These are phyloP conservation scores for Ogataea corticis DNA, from an alignment of 805 yeast species.

Conservation along the genomic window DNA sequence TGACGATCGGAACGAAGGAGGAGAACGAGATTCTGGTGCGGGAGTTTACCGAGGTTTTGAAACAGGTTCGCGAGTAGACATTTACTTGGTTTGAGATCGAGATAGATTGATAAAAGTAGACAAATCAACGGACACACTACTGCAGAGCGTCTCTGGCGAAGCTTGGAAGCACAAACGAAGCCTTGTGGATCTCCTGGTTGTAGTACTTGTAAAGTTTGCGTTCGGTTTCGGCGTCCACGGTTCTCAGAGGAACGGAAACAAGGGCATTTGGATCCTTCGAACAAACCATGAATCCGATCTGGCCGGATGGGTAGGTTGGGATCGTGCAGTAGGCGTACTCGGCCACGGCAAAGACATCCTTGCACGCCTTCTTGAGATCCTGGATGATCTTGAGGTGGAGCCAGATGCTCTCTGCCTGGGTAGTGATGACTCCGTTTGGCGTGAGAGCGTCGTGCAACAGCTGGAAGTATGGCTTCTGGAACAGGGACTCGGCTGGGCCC, in stretches of 20 bases:
- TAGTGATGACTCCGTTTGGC: constrained; percentile 85
- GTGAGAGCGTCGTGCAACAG: constrained; percentile 85
- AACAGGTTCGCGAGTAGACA: constrained; percentile 10
- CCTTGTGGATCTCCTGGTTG: constrained; percentile 79
- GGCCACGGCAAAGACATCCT: constrained; percentile 84
- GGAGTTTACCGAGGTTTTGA: constrained; percentile 26
- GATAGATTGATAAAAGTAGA: not conserved
- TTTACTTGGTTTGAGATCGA: no score
- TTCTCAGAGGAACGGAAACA: constrained; percentile 70
- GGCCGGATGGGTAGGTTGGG: constrained; percentile 97
- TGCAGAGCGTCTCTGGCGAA: constrained; percentile 63
- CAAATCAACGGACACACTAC: constrained; percentile 1
- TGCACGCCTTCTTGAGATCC: constrained; percentile 78
- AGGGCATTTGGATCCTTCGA: constrained; percentile 67
- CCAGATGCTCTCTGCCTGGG: constrained; percentile 97
- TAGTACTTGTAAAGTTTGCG: constrained; percentile 73
- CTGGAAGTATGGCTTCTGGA: constrained; percentile 90
- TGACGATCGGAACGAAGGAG: constrained; percentile 79
- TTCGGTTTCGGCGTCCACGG: constrained; percentile 62
- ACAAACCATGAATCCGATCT: constrained; percentile 97
- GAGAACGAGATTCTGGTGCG: constrained; percentile 65
- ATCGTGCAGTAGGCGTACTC: constrained; percentile 90
- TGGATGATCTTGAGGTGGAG: constrained; percentile 82
- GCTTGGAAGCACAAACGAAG: constrained; percentile 88
- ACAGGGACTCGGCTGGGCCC: constrained; percentile 94